Evolutionary conservation across 352 stramenopile species (phyloP).

Genomic region (Pythium monospermum): DNA sequence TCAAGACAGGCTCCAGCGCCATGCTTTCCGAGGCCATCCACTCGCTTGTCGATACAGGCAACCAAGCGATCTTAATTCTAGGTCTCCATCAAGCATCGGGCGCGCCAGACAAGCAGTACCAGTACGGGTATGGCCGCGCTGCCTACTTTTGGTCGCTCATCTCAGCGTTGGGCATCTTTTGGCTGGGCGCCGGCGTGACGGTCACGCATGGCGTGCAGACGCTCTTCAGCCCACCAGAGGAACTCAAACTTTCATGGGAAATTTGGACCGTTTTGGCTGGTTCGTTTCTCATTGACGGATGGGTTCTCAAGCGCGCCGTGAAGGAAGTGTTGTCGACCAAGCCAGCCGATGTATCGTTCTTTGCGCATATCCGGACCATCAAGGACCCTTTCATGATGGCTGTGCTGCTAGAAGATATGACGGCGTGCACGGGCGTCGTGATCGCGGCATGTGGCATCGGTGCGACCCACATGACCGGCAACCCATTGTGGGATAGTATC

Average conservation of each 20-base stretch:
- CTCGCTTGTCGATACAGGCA: slow-evolving; percentile 95
- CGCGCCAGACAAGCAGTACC: slow-evolving; percentile 92
- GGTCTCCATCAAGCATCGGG: slow-evolving; percentile 78
- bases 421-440: slow-evolving; percentile 95
- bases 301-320: slow-evolving; percentile 91
- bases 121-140: slow-evolving; percentile 96
- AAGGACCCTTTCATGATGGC: slow-evolving; percentile 97
- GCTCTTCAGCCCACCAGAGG: slow-evolving; percentile 59
- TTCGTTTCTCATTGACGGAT: slow-evolving; percentile 95
- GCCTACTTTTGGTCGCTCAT: slow-evolving; percentile 99
- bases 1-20: slow-evolving; percentile 92
- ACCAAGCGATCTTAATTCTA: slow-evolving; percentile 91
- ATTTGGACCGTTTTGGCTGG: slow-evolving; percentile 94
- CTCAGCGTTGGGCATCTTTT: slow-evolving; percentile 97
- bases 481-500: slow-evolving; percentile 94
- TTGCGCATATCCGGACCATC: slow-evolving; percentile 59
- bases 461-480: slow-evolving; percentile 88
- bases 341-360: slow-evolving; percentile 60
- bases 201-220: slow-evolving; percentile 91
- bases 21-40: slow-evolving; percentile 98
- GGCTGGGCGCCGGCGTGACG: slow-evolving; percentile 93
- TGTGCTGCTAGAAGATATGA: slow-evolving; percentile 95
- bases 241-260: slow-evolving; percentile 80
- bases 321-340: slow-evolving; percentile 78
- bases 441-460: slow-evolving; percentile 93